Conservation (phyloP, 164 flowering plant genomes). For the Vitis rupestris region DNA sequence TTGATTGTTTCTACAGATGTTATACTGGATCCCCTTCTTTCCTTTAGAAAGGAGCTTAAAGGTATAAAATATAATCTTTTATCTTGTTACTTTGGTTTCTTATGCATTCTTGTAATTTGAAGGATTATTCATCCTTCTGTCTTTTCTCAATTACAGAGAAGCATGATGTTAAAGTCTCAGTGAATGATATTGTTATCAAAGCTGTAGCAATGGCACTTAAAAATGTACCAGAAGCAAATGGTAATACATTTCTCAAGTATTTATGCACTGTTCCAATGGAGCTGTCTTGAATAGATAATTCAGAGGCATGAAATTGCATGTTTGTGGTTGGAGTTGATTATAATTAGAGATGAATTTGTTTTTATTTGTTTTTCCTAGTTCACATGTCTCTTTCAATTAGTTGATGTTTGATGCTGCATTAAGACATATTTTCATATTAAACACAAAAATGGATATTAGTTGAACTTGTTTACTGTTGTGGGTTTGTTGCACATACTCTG, state of each 20-base stretch:
- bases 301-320: too few species aligned
- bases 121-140: conserved; percentile 4
- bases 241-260: conserved; percentile 34
- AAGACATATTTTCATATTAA: not conserved
- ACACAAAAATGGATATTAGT: not conserved
- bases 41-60: conserved; percentile 85
- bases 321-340: too few species aligned
- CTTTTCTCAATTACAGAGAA: conserved; percentile 52
- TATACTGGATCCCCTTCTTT: conserved; percentile 86
- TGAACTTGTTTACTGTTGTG: not conserved
- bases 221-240: conserved; percentile 89
- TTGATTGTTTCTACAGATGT: conserved; percentile 60
- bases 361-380: too few species aligned
- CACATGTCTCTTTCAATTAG: not conserved
- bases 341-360: too few species aligned
- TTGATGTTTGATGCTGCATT: not conserved
- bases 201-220: conserved; percentile 88
- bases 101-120: conserved; percentile 1
- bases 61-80: conserved; percentile 37
- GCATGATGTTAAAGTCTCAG: conserved; percentile 86
- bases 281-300: not conserved
- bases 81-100: conserved; percentile 1
- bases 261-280: not conserved
- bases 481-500: not conserved
- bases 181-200: conserved; percentile 94